A percentile compares a stretch with the other conserved stretches of the same genome.
Conservation (phyloP, 2,329 filamentous ascomycete species). For the Fusarium incarnatum region DNA sequence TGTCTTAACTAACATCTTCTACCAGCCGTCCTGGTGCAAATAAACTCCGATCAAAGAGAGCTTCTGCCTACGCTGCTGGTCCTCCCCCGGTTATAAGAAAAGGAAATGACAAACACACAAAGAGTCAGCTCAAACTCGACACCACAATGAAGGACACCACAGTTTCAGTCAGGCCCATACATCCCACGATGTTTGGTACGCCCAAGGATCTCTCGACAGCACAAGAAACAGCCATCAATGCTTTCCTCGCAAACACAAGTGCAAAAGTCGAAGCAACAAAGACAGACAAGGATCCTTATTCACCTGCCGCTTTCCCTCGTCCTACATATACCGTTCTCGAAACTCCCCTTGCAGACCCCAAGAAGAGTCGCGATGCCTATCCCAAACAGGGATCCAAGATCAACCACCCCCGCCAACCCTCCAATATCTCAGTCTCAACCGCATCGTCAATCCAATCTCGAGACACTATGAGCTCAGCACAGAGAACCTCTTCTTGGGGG, state of each 20-base stretch:
- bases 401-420: constrained; percentile 54
- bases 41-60: constrained; percentile 44
- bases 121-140: constrained; percentile 23
- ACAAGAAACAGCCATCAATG: constrained; percentile 35
- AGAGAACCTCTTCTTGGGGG: constrained; percentile 49
- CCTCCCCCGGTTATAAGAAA: constrained; percentile 16
- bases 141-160: constrained; percentile 42
- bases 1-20: constrained; percentile 21
- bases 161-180: constrained; percentile 36
- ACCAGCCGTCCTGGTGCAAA: constrained; percentile 43
- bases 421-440: constrained; percentile 45
- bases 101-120: constrained; percentile 26
- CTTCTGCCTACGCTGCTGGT: constrained; percentile 37
- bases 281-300: constrained; percentile 14
- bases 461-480: constrained; percentile 46
- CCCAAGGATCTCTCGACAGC: constrained; percentile 37
- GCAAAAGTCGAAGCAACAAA: constrained; percentile 7
- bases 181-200: constrained; percentile 36
- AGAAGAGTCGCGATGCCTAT: constrained; percentile 36
- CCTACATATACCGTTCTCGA: constrained; percentile 51
- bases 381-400: constrained; percentile 37
- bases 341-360: constrained; percentile 40
- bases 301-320: constrained; percentile 42
- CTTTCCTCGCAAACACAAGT: constrained; percentile 26
- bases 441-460: constrained; percentile 47